phyloP scores from a whole-genome alignment of 2,329 filamentous ascomycete genomes.

The Neodidymelliopsis sp. region DNA sequence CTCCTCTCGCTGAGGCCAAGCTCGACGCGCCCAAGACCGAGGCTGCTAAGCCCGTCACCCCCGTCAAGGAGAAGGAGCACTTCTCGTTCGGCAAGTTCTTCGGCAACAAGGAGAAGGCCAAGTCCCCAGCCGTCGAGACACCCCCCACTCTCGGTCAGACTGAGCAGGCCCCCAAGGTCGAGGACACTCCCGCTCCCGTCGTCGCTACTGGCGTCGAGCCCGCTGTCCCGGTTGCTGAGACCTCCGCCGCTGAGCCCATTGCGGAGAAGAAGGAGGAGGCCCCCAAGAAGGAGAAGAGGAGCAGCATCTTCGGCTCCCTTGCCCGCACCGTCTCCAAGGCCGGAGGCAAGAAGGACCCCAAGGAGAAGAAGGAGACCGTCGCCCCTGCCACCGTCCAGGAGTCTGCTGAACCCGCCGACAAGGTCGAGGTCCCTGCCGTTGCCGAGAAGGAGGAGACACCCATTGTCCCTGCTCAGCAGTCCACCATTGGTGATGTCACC shows the following conservation, averaged over 20 bases:
- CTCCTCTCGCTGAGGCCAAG: conserved; percentile 36
- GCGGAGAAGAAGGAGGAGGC: conserved; percentile 50
- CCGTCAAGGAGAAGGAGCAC: conserved; percentile 55
- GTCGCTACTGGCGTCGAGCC: conserved; percentile 33
- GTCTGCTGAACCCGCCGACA: conserved; percentile 38
- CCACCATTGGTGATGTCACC: conserved; percentile 48
- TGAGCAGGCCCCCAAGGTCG: conserved; percentile 49
- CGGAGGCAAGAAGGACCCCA: conserved; percentile 48
- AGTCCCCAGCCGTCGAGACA: conserved; percentile 49
- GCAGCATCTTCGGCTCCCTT: conserved; percentile 81
- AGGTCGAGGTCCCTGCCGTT: conserved; percentile 29
- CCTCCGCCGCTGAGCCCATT: conserved; percentile 54
- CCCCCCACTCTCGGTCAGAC: conserved; percentile 53
- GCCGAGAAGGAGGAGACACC: conserved; percentile 41
- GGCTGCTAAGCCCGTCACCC: conserved; percentile 46
- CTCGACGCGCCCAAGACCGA: conserved; percentile 39
- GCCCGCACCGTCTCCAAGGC: conserved; percentile 55
- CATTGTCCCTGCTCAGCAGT: conserved; percentile 36
- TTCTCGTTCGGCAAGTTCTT: conserved; percentile 63
- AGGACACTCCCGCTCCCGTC: conserved; percentile 41
- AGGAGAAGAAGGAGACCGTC: conserved; percentile 45
- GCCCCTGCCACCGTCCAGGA: conserved; percentile 48
- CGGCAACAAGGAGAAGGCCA: conserved; percentile 60
- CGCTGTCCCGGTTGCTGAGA: conserved; percentile 47
- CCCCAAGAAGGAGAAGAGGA: conserved; percentile 77